Base-by-base conservation (phyloP, 805 yeast species). In the Sugiyamaella lignohabitans region DNA sequence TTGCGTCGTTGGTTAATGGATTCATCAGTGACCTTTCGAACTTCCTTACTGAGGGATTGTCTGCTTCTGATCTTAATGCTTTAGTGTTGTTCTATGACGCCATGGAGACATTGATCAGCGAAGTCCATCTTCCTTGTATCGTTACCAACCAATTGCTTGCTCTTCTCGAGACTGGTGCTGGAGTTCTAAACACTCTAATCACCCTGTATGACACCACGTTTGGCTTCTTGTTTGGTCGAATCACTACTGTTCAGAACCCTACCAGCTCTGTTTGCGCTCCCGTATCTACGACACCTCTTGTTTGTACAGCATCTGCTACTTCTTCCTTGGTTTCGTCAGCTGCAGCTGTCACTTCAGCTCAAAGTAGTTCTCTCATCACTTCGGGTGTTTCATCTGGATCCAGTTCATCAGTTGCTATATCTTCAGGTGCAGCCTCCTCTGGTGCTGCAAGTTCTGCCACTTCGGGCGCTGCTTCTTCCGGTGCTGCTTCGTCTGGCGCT, bases 251-350 rank as follows among this genome's bases (percentile, higher is more conserved):
- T 27, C 32, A 27, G 14, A 14, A 27, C 14, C 32, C 32, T 14
- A 8, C 32, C 14, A 27, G 11, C 8, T 27, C 32, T 27, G 32
- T 8, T 27, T 27, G 32, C 14, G 11, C 32, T 27, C 11, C 32
- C 8, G 11, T 14, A 8, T 27, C 32, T 8, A 8, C 32, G 8
- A 27, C 11, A 8, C 11, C 11, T 8, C 14, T 27, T 8, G 32
- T 27, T 8, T 27, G 32, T 27, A n/a, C n/a, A n/a, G n/a, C n/a
- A n/a, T n/a, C n/a, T n/a, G n/a, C n/a, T n/a, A n/a, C n/a, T n/a
- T n/a, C n/a, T n/a, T n/a, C 46, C 23, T 49, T 59, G 36, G 50
- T 42, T 32, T 42, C 35, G 34, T 54, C 55, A 32, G 46, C 62
- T 38, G 51, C 29, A 29, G 51, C 37, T 42, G 47, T 59, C 37